Evolutionary conservation across 345 rosid genomes (phyloP), one percentile per base, ranked within the genome.

Genomic region (Hypericum perforatum): DNA sequence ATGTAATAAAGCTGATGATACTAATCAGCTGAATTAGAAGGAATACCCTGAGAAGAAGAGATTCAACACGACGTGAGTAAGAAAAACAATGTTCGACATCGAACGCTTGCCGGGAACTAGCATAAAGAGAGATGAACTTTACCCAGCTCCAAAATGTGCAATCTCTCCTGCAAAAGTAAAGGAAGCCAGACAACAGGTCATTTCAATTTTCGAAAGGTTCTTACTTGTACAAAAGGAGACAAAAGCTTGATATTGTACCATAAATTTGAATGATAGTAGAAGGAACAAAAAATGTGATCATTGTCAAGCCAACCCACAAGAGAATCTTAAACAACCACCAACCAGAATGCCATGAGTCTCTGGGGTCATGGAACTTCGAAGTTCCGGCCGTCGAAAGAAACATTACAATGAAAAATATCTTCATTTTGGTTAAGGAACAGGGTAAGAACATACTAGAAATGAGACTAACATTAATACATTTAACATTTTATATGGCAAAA

Each of bases 61-160:
- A 47, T 57, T 22, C 54, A 48, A 55, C 39, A n/a, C n/a, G n/a
- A n/a, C n/a, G 11, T 38, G 45, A 64, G 57, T 42, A 43, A 60
- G 15, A 14, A 10, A 16, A 37, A 14, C 46, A 41, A 29, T 37
- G 38, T 40, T 11, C 11, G 32, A 6, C 37, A 53, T 58, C 6
- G 39, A n/a, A 37, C 49, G 45, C 37, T 60, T 44, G 42, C 62
- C 29, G 67, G 40, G 54, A 73, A 49, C 43, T 57, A 66, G 52
- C 14, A 59, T 42, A 10, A 61, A 63, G 37, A 67, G 64, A 61
- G 70, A 59, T 40, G 53, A 47, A 45, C 37, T 9, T 63, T 90
- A 91, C 96, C 98, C 96, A 60, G 98, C 98, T 65, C 98, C 98
- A 74, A 91, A 91, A 81, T 82, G 98, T 11, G 96, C 94, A 60